Base-by-base conservation (phyloP, 2,329 filamentous ascomycete genomes). In the Pestalotiopsis sp. region DNA sequence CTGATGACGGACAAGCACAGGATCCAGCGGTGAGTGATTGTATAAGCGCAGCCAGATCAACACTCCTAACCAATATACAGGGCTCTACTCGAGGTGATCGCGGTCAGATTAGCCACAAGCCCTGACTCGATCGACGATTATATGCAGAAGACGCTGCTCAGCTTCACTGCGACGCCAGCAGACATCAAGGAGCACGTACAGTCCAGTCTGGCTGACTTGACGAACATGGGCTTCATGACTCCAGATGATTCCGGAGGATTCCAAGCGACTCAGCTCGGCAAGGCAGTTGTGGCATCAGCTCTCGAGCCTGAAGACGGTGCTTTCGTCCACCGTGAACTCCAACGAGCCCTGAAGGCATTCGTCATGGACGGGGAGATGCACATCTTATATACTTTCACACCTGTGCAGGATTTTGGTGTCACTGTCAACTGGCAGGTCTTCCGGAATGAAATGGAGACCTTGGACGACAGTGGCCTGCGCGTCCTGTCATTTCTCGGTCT, bases 301-400 rank as follows among this genome's bases (percentile, higher is more conserved):
- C 86, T 95, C 45, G 88, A 92, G 65, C 92, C 92, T 0, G 91
- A 93, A 69, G 92, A 94, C 73, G 92, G 92, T 0, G 79, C 93
- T 1, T 94, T 94, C 73, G 85, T 94, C 20, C 84, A 94, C 73
- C 84, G 88, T 61, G 92, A 95, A 77, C 83, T 94, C 62, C 85
- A 85, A 68, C 86, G 86, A 72, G 91, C 92, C 0, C 83, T 94
- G 2, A 84, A 87, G 70, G 91, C 90, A 1, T 94, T 95, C 74
- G 92, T 94, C 13, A 90, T 95, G 87, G 92, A 94, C 75, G 90
- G 91, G 4, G 92, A 95, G 71, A 91, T 95, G 89, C 92, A 94
- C 74, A 86, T 93, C 13, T 85, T 94, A 61, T 95, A 94, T 76
- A 90, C 89, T 49, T 94, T 94, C 71, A 94, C 92, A 0, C 92